Evolutionary conservation across 148 eudicot genomes (phyloP), one percentile per base, ranked within the genome.

Genomic region (Polygonum aviculare): DNA sequence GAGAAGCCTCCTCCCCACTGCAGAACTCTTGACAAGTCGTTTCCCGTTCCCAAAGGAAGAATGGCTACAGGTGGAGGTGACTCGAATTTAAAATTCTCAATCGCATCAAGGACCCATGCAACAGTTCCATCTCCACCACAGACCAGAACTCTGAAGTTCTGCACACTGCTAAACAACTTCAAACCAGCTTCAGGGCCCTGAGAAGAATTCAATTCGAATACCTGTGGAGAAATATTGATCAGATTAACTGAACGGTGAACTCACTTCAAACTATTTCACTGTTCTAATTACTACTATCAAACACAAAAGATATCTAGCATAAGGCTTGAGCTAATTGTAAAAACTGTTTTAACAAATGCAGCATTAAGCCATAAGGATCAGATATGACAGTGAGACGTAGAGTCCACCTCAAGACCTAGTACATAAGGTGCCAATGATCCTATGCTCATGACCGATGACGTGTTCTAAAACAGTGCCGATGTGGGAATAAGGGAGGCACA

Each of bases 51-150:
- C 77, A 92, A 76, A 19, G 97, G 97, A 77, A 92, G 92, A 57
- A 92, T 82, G 54, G 94, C 86, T 80, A 92, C 94, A 54, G 97
- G 91, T 48, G 97, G 97, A 59, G 94, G 94, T 33, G 92, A 92
- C 77, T 87, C 94, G 38, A 90, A 88, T 77, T 86, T 81, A 40
- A 83, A 83, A 76, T 71, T 87, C 80, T 92, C 90, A 78, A 92
- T 90, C 51, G 90, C 92, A 87, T 90, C 88, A 84, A 92, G 91
- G 62, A 92, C 88, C 97, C 97, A 92, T 22, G 97, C 94, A 77
- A 88, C 92, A 69, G 92, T 90, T 75, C 97, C 97, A 79, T 92
- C 97, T 78, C 97, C 97, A 77, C 97, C 97, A 77, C 97, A 90
- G 50, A 90, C 92, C 84, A 92, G 81, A 73, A 92, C 92, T 81